Conservation (phyloP, 2,329 filamentous ascomycete genomes). For the Paracoccidioides brasiliensis region DNA sequence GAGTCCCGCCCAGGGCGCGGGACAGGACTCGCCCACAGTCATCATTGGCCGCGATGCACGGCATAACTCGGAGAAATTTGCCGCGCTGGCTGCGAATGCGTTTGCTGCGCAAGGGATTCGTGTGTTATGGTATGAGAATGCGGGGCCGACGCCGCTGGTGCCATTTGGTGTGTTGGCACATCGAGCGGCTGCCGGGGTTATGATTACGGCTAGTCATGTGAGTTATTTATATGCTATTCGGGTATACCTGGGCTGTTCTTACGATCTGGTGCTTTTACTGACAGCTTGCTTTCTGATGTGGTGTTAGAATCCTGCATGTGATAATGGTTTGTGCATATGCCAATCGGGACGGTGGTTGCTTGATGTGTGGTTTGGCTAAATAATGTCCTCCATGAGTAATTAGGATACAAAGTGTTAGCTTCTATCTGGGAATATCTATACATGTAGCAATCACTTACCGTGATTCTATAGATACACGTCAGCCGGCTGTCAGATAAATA, state of each 20-base stretch:
- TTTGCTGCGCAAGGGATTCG: conserved; percentile 46
- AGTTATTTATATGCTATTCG: conserved; percentile 6
- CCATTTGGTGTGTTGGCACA: conserved; percentile 46
- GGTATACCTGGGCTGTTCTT: neutral
- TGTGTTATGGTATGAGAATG: conserved; percentile 45
- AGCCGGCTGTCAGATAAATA: conserved; percentile 54
- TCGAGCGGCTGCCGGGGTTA: conserved; percentile 45
- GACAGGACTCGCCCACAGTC: conserved; percentile 17
- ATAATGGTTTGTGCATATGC: conserved; percentile 36
- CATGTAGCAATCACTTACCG: conserved; percentile 12
- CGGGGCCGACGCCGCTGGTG: conserved; percentile 48
- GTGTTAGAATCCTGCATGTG: conserved; percentile 43
- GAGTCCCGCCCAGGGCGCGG: conserved; percentile 27
- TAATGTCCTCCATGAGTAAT: conserved; percentile 2
- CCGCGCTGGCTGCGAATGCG: conserved; percentile 45
- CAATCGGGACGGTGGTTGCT: too few species aligned
- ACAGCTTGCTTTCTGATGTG: neutral
- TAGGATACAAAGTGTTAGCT: conserved; percentile 47
- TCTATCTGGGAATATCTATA: neutral
- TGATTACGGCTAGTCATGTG: conserved; percentile 53
- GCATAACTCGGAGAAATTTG: conserved; percentile 49
- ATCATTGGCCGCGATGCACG: conserved; percentile 52
- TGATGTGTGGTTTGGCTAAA: neutral
- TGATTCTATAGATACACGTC: conserved; percentile 38
- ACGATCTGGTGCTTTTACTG: neutral